Conservation (phyloP, 176 grass and related monocot species). For the Lolium rigidum region DNA sequence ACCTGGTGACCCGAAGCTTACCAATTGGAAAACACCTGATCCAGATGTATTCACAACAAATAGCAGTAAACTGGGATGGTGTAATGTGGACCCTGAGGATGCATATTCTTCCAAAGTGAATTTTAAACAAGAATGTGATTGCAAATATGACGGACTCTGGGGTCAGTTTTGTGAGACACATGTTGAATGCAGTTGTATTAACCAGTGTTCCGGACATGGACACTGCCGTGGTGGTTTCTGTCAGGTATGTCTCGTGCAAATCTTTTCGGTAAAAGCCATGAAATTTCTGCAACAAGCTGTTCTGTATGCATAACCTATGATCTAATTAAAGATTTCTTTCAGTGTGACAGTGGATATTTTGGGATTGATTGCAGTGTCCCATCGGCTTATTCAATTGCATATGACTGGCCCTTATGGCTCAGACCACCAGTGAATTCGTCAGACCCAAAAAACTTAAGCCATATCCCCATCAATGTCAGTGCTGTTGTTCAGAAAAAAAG, state of each 20-base stretch:
- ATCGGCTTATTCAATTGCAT: conserved; percentile 59
- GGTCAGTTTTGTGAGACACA: conserved; percentile 84
- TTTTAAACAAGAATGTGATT: conserved; percentile 89
- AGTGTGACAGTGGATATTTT: conserved; percentile 95
- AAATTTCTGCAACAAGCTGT: not conserved
- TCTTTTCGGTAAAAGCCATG: conserved; percentile 3
- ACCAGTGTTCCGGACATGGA: conserved; percentile 89
- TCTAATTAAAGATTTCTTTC: conserved; percentile 52
- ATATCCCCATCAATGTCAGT: conserved; percentile 47
- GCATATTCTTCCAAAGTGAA: conserved; percentile 76
- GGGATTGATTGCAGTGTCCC: conserved; percentile 97
- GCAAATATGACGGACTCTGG: conserved; percentile 89
- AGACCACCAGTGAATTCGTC: conserved; percentile 50
- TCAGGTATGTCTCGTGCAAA: conserved; percentile 56
- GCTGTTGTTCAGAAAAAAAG: conserved; percentile 72
- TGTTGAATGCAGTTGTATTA: conserved; percentile 77
- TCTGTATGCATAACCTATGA: conserved; percentile 32
- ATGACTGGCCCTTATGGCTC: conserved; percentile 80
- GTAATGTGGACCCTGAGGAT: conserved; percentile 86
- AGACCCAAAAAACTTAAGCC: conserved; percentile 38
- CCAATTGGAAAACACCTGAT: conserved; percentile 75
- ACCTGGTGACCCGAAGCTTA: conserved; percentile 67
- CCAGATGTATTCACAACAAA: conserved; percentile 88
- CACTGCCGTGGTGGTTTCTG: conserved; percentile 96
- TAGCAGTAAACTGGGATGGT: conserved; percentile 78